Evolutionary conservation across 2,329 filamentous ascomycete species (phyloP), one percentile per base, ranked within the genome.

Genomic region (Penicillium sp.): DNA sequence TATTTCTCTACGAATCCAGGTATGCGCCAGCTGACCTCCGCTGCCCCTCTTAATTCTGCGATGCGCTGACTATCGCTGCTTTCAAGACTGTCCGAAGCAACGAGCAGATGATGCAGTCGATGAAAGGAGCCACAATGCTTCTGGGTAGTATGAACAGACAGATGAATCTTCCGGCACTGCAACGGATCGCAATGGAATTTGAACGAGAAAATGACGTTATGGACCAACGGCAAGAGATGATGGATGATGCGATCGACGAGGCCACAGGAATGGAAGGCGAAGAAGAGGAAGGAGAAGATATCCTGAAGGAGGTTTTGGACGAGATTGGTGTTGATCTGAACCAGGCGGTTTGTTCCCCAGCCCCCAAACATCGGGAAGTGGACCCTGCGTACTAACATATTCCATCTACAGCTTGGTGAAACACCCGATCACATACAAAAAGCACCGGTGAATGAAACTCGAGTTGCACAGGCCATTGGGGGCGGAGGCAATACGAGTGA

Each of bases 81-180:
- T 30, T 53, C 17, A 67, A 96, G 90, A 99, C 94, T 47, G 93
- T 97, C 62, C 87, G 94, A 62, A 97, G 92, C 64, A 99, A 99
- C 75, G 94, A 99, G 75, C 93, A 97, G 76, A 99, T 99, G 94
- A 97, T 97, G 92, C 91, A 96, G 75, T 94, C 92, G 9, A 97
- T 99, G 94, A 99, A 97, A 76, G 94, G 94, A 33, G 94, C 94
- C 5, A 97, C 94, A 1, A 87, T 88, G 75, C 87, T 96, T 3
- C 80, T 99, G 8, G 91, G 92, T 52, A 95, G 89, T 78, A 99
- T 99, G 94, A 99, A 99, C 75, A 84, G 89, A 62, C 90, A 90
- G 61, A 97, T 97, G 92, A 97, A 99, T 71, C 85, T 99, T 3
- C 94, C 94, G 0, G 91, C 91, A 17, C 80, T 99, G 33, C 93